A percentile compares a stretch with the other conserved stretches of the same genome.
These are phyloP conservation scores for Biscogniauxia sp. DNA, from an alignment of 2,329 filamentous ascomycete genomes.

Conservation along the genomic window DNA sequence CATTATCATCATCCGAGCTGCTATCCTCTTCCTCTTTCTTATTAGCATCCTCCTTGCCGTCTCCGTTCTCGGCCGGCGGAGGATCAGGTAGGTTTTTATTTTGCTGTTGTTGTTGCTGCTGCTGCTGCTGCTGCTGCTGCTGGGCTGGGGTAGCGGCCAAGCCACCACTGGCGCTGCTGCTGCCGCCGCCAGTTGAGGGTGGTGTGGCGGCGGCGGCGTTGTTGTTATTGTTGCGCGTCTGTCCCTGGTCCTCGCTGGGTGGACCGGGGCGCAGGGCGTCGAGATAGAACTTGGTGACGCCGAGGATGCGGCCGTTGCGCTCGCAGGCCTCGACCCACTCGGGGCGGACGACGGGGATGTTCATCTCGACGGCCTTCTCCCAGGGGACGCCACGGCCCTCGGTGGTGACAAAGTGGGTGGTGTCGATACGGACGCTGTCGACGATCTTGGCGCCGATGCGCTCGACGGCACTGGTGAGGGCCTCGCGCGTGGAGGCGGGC, in stretches of 20 bases:
- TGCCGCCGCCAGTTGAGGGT: constrained; percentile 6
- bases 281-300: constrained; percentile 93
- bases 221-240: constrained; percentile 5
- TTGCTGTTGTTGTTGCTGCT: too few relatives aligned
- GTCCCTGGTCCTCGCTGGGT: constrained; percentile 35
- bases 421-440: constrained; percentile 90
- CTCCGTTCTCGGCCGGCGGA: constrained; percentile 18
- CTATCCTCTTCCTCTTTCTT: constrained; percentile 8
- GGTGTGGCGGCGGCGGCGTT: constrained; percentile 25
- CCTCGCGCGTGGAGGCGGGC: constrained; percentile 69
- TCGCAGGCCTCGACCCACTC: constrained; percentile 99
- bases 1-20: constrained; percentile 18
- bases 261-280: constrained; percentile 64
- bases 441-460: constrained; percentile 90
- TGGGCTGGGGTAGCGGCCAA: constrained; percentile 5
- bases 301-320: constrained; percentile 84
- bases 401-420: constrained; percentile 96
- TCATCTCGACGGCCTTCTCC: constrained; percentile 97
- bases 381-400: constrained; percentile 86
- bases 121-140: constrained; percentile 10
- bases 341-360: constrained; percentile 92
- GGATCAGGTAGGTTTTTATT: constrained; percentile 29
- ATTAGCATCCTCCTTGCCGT: constrained; percentile 16
- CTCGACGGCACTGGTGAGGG: constrained; percentile 71
- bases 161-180: neutral